Conservation (phyloP, 2,329 filamentous ascomycete species). For the Aureobasidium sp. region DNA sequence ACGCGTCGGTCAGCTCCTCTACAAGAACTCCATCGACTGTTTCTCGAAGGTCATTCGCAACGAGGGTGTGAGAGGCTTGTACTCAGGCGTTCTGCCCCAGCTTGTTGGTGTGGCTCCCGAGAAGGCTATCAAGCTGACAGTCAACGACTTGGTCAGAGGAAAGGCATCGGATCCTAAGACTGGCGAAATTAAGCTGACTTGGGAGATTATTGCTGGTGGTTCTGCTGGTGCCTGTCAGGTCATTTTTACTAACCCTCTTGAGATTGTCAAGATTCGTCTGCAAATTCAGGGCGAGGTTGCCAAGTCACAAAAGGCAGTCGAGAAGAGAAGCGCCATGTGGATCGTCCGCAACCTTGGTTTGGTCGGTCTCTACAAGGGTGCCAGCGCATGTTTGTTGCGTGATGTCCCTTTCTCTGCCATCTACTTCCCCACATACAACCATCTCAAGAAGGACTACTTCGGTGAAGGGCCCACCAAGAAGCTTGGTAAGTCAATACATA, state of each 20-base stretch:
- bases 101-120: conserved; percentile 97
- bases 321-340: conserved; percentile 92
- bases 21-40: conserved; percentile 97
- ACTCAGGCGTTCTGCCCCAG: conserved; percentile 91
- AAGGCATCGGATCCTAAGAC: conserved; percentile 66
- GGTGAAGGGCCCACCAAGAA: conserved; percentile 83
- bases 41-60: conserved; percentile 88
- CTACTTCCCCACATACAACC: conserved; percentile 95
- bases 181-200: conserved; percentile 60
- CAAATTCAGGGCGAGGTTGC: conserved; percentile 95
- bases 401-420: conserved; percentile 98
- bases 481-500: conserved; percentile 45
- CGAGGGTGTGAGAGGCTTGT: conserved; percentile 82
- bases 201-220: conserved; percentile 83
- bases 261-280: conserved; percentile 98
- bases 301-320: conserved; percentile 65
- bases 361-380: conserved; percentile 92
- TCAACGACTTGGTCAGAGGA: conserved; percentile 85
- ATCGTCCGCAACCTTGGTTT: conserved; percentile 94
- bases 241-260: conserved; percentile 93
- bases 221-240: conserved; percentile 91
- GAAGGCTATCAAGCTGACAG: conserved; percentile 98
- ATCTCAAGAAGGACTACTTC: conserved; percentile 89
- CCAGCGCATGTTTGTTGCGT: conserved; percentile 84
- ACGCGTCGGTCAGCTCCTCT: conserved; percentile 76